Evolutionary conservation across 768 basidiomycete species (phyloP).

Genomic region (Leccinum disarticulatum): DNA sequence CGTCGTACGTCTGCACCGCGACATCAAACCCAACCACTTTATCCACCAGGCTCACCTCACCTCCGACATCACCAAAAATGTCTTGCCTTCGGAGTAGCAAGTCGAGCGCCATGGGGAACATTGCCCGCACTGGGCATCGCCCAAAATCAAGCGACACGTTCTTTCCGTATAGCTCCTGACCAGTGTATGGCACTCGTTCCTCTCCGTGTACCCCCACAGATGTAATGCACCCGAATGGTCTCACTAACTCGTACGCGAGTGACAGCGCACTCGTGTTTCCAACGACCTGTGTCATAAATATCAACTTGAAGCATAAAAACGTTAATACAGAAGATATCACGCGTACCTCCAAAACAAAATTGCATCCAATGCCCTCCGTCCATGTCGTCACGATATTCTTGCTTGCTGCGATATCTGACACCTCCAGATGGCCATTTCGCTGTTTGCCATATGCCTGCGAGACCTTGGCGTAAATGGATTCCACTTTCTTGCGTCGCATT

Average conservation of each 20-base stretch:
- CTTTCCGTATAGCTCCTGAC: slow-evolving; percentile 64
- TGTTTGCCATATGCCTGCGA: slow-evolving; percentile 35
- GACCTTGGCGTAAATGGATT: slow-evolving; percentile 55
- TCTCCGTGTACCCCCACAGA: slow-evolving; percentile 74
- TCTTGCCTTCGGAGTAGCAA: slow-evolving; percentile 69
- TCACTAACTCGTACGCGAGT: slow-evolving; percentile 68
- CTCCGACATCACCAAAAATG: slow-evolving; percentile 71
- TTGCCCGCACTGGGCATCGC: slow-evolving; percentile 74
- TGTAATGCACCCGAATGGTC: slow-evolving; percentile 71
- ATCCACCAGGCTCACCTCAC: slow-evolving; percentile 62
- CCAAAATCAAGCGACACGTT: slow-evolving; percentile 82
- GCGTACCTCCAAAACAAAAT: slow-evolving; percentile 64
- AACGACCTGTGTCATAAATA: slow-evolving; percentile 50
- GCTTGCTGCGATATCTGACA: slow-evolving; percentile 51
- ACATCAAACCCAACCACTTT: slow-evolving; percentile 59
- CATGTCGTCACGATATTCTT: slow-evolving; percentile 48
- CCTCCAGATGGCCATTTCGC: slow-evolving; percentile 44
- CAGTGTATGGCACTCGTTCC: slow-evolving; percentile 53
- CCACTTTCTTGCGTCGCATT: slow-evolving; percentile 57
- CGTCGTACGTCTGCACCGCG: slow-evolving; percentile 57
- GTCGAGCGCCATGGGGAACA: slow-evolving; percentile 72
- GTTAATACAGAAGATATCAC: not conserved
- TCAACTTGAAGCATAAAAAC: not conserved
- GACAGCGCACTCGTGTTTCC: slow-evolving; percentile 63
- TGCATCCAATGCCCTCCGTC: slow-evolving; percentile 61